Base-by-base conservation (phyloP, 306 rosid genomes). In the Mimosa pudica region DNA sequence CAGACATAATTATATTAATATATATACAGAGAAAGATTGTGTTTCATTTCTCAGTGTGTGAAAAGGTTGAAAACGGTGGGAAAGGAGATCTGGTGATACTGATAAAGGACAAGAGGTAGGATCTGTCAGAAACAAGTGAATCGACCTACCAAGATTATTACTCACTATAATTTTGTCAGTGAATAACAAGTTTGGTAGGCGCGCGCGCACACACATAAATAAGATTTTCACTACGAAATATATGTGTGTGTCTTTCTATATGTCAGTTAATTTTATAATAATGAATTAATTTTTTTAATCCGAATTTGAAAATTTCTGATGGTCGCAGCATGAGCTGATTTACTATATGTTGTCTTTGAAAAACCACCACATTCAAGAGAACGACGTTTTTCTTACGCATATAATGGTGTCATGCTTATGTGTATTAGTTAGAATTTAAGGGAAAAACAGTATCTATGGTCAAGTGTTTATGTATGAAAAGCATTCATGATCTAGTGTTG, bases 161-260 rank as follows among this genome's bases (percentile, higher is more conserved):
- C 42, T 45, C 47, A 12, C 38, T 65, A 85, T 70, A 16, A 81
- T 70, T 24, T 75, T 82, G 77, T 85, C 86, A 81, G 74, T 17
- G 44, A 75, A 74, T 61, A 44, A 8, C 45, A 69, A 66, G 62
- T 45, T 78, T 52, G 60, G 35, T 30, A 24, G 17, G 68, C 68
- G 30, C 30, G 30, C 30, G 30, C 0, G 30, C 30, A 24, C 30
- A 24, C 30, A 62, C 32, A 32, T 62, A 12, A 62, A 62, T 9
- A 52, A 52, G 12, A 18, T 32, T 58, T 18, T 8, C 35, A 8
- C 64, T 2, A 58, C 9, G 64, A 20, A 7, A 20, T 7, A 20
- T n/a, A 7, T n/a, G 2, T 2, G 7, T 5, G 0, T 7, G 30
- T 55, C 3, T 48, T 49, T 51, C 10, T n/a, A 17, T 57, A 57